phyloP scores from a whole-genome alignment of 805 yeast species.

The Metschnikowia henanensis region DNA sequence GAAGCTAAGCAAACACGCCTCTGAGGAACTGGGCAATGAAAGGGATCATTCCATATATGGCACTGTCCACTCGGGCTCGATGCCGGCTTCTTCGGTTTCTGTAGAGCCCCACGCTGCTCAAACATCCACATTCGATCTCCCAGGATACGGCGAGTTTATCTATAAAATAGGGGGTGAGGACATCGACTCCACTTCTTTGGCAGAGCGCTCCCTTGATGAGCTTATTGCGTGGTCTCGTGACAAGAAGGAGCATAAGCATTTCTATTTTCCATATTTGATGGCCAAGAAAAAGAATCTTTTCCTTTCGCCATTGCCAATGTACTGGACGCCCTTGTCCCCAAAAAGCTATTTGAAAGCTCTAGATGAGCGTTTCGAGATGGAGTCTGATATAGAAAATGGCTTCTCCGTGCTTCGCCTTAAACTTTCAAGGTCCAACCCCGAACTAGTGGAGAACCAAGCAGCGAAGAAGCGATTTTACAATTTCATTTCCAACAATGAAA shows the following conservation, averaged over 20 bases:
- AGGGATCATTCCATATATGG: not conserved
- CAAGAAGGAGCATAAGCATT: constrained; percentile 22
- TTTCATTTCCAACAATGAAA: constrained; percentile 38
- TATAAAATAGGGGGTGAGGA: constrained; percentile 5
- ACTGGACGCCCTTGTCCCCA: constrained; percentile 41
- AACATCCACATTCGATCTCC: constrained; percentile 12
- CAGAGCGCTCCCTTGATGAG: constrained; percentile 9
- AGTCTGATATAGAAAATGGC: constrained; percentile 28
- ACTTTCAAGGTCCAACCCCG: constrained; percentile 8
- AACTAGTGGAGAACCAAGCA: not conserved
- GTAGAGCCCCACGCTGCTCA: constrained; percentile 6
- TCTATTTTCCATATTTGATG: constrained; percentile 29
- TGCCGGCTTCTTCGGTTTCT: constrained; percentile 4
- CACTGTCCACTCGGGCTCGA: not conserved
- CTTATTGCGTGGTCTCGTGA: constrained; percentile 16
- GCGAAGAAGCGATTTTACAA: constrained; percentile 28
- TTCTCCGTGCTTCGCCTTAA: constrained; percentile 29
- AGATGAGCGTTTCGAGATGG: constrained; percentile 25
- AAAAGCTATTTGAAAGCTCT: constrained; percentile 24
- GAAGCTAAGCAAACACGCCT: not conserved
- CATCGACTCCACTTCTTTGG: constrained; percentile 1
- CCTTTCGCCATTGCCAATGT: constrained; percentile 35
- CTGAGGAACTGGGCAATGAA: not conserved
- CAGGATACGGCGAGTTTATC: constrained; percentile 16
- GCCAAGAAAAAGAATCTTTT: constrained; percentile 23